These are phyloP conservation scores for Magnolia officinalis DNA, from an alignment of 164 flowering plant genomes.

Conservation along the genomic window DNA sequence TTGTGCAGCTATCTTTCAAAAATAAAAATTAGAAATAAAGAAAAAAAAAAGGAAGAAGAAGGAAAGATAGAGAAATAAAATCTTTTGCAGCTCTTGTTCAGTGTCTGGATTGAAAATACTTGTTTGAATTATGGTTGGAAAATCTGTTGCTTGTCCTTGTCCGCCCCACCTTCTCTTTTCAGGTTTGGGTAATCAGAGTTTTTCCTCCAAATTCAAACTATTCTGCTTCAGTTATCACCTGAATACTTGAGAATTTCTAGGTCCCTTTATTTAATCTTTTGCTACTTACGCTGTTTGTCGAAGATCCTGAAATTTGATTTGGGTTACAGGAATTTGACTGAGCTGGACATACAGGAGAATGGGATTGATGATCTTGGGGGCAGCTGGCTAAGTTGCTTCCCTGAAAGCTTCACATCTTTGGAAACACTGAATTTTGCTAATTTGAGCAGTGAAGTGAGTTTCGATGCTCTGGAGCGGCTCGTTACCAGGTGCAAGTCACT, in stretches of 20 bases:
- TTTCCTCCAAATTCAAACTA: background rate
- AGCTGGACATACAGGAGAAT: slow-evolving; percentile 62
- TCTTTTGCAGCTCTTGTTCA: background rate
- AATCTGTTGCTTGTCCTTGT: background rate
- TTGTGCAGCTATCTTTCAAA: background rate
- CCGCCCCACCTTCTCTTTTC: background rate
- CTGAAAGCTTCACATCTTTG: slow-evolving; percentile 63
- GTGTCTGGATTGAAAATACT: background rate
- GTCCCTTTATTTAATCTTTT: background rate
- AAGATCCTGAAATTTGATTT: background rate
- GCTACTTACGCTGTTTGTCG: background rate
- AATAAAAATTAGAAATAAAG: too few relatives aligned
- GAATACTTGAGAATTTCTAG: background rate
- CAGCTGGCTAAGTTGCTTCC: slow-evolving; percentile 71
- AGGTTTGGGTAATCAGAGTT: background rate
- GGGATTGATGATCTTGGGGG: slow-evolving; percentile 53
- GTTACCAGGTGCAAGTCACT: slow-evolving; percentile 61
- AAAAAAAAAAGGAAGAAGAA: background rate
- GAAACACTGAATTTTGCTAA: slow-evolving; percentile 65
- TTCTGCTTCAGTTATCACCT: background rate
- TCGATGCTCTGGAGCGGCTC: slow-evolving; percentile 64
- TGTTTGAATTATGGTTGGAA: background rate
- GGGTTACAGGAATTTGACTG: slow-evolving; percentile 45
- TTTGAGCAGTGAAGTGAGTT: slow-evolving; percentile 39
- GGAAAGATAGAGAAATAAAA: background rate